Base-by-base conservation (phyloP, 768 basidiomycete species). In the Auricularia sp. region DNA sequence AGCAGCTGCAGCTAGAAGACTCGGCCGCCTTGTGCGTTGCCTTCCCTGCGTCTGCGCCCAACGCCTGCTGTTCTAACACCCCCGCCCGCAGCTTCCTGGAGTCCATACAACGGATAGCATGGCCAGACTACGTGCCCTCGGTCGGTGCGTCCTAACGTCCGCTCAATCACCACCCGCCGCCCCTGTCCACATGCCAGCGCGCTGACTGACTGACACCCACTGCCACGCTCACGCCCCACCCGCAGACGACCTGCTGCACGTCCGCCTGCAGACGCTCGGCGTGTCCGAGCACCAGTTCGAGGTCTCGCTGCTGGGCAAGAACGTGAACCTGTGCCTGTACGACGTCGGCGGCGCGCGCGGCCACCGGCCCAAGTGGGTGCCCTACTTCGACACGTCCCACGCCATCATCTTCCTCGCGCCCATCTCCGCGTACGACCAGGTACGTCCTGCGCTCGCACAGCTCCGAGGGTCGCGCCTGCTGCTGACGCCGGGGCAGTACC, bases 331-430 rank as follows among this genome's bases (percentile, higher is more conserved):
- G 90, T 82, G 85, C 65, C 77, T 92, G 64, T 93, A 88, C 72
- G 91, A 93, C 72, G 90, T 93, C 44, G 90, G 90, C 47, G 91
- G 91, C 58, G 87, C 88, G 62, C 78, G 87, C 66, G 86, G 87
- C 36, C 87, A 90, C 87, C 80, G 91, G 70, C 88, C 86, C 69
- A 85, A 87, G 5, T 92, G 90, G 90, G 84, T 87, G 51, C 88
- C 90, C 36, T 93, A 85, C 75, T 93, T 93, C 68, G 90, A 92
- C 71, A n/a, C 56, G 7, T 89, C 89, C 3, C 86, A 88, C 54
- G 90, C 91, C 37, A 86, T 93, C 71, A 92, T 93, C 73, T 93
- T 93, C 74, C 77, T 93, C 62, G 91, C 89, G 62, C 91, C 91
- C 47, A 87, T 93, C 67, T 89, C 88, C 70, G 91, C 91, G 47